Base-by-base conservation (phyloP, 2,329 filamentous ascomycete species). In the Pseudohalonectria lignicola region DNA sequence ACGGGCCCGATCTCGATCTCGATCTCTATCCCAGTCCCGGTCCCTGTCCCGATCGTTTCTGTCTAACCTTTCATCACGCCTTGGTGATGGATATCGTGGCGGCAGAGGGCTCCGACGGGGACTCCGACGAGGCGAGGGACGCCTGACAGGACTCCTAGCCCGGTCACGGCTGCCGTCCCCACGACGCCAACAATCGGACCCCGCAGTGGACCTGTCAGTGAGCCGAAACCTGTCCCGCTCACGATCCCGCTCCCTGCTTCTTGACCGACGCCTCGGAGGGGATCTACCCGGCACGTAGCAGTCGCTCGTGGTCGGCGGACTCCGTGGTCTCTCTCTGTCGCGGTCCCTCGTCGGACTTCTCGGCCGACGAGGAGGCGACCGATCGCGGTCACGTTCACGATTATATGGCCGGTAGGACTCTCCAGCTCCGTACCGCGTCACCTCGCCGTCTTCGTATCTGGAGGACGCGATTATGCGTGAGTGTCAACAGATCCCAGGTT, bases 401-500 rank as follows among this genome's bases (percentile, higher is more conserved):
- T n/a, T 74, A 41, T 70, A 76, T 10, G 73, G 73, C 42, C 73
- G 62, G 62, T 74, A 77, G 28, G 71, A 76, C 55, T 77, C 73
- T 41, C 73, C 73, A 11, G 74, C 74, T 37, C 73, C 73, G 52
- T 76, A 77, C 49, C 73, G 64, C 45, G 74, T 69, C 39, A 77
- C 74, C 56, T 77, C 73, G 32, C 73, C 73, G 46, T 77, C 73
- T 45, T 77, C 72, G 48, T 73, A 77, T 52, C 72, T 76, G 41
- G 18, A 35, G 37, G 36, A 17, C 13, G 7, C 4, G 4, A 30
- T 20, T 34, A 8, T 13, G 3, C 15, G 11, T 2, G 11, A 12
- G 18, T 5, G 28, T 26, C 20, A 20, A 12, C 5, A 2, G n/a
- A n/a, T n/a, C n/a, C n/a, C n/a, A n/a, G n/a, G n/a, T n/a, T n/a